Base-by-base conservation (phyloP, 495 filamentous ascomycete species). In the Terfezia claveryi region DNA sequence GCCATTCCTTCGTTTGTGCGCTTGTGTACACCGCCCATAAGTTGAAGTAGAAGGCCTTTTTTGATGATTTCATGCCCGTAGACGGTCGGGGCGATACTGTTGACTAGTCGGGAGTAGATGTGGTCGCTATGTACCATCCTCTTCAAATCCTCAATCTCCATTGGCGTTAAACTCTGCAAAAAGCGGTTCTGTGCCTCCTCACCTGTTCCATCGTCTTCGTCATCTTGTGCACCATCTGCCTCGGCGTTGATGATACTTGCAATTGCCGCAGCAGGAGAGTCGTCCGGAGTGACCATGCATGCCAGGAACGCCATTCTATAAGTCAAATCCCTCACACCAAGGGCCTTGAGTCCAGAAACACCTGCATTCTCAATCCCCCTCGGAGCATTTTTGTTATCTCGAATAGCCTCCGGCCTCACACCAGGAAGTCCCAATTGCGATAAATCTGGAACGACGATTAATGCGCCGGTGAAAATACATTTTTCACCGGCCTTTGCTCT, bases 51-150 rank as follows among this genome's bases (percentile, higher is more conserved):
- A 10, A 99, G 71, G 20, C 91, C 91, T 66, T 99, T 99, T 71
- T 99, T 99, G 60, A 99, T 87, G 54, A 94, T 84, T 50, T 91
- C 84, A 66, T 99, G 91, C 32, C 91, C 91, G 62, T 92, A 99
- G 6, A 96, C 86, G 74, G 88, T 96, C 2, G 91, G 91, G 1
- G 91, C 91, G n/a, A 99, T 62, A 14, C 62, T 64, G 62, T 95
- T 82, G 17, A 96, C 86, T 10, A 99, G 70, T n/a, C 87, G 79
- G 51, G 79, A 77, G 68, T 95, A 99, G 59, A 96, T 94, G 68
- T 92, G 87, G 46, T 92, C 86, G 51, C 81, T 87, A 66, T 95
- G 87, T 14, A 96, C 92, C 78, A 99, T 87, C 57, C 77, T 72
- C 68, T 87, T 81, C 54, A 99, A 72, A 64, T 96, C 92, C 10